Base-by-base conservation (phyloP, 202 grass and related monocot species). In the Hordeum pubiflorum region DNA sequence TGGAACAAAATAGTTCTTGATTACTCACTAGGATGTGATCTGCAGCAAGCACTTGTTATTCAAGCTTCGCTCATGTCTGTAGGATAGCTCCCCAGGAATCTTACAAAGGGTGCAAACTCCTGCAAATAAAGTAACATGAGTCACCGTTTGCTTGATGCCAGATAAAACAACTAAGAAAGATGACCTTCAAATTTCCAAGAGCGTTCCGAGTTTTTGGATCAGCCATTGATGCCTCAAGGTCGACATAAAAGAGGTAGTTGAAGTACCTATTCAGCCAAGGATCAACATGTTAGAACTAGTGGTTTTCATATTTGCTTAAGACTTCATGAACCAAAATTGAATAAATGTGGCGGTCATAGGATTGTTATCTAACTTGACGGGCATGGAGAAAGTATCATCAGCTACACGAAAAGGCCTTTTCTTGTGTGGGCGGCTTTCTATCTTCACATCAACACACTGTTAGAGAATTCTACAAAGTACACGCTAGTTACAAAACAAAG, bases 51-150 rank as follows among this genome's bases (percentile, higher is more conserved):
- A 82, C 36, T 72, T 43, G 60, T 63, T 73, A 79, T 36, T 89
- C 83, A 97, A 55, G 72, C 79, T 82, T 94, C 75, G 9, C 74
- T 93, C 46, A 93, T 10, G 37, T 99, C 92, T 75, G 84, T 88
- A 50, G 96, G 96, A 78, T 99, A 95, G 82, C 96, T 99, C 39
- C 96, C 92, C 3, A 98, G 87, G 33, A 98, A 80, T 83, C 83
- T 86, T 80, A 95, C 88, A 86, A 98, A 95, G 27, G 90, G 93
- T 13, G 96, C 90, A 87, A 95, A 99, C 85, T 99, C 96, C 96
- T 99, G 82, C 46, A 77, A 85, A 72, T 78, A 68, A 82, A 89
- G 61, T 68, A 89, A 75, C 27, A 76, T 71, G 23, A 81, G 33
- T 81, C 26, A 33, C 12, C 8, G 39, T 72, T 72, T 36, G 61